A percentile compares a stretch with the other conserved stretches of the same genome.
Conservation (phyloP, 75 land plant species). For the Pinus albicaulis region DNA sequence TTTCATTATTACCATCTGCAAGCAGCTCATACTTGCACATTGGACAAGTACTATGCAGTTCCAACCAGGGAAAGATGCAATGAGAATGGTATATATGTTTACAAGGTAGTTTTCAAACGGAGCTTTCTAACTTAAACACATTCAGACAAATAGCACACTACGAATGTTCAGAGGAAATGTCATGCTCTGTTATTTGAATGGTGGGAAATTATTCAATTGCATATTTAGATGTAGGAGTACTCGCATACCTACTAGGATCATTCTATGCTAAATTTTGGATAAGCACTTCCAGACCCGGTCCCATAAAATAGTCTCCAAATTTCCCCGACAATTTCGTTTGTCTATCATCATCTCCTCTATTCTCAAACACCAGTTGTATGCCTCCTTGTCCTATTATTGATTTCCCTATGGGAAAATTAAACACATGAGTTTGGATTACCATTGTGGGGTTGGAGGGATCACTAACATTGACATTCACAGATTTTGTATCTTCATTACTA, state of each 20-base stretch:
- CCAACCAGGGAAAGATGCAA: conserved; percentile 19
- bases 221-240: conserved; percentile 66
- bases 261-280: conserved; percentile 40
- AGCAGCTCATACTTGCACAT: conserved; percentile 19
- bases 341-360: too few relatives aligned
- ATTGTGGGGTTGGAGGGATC: too few relatives aligned
- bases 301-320: conserved; percentile 38
- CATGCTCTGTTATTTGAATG: conserved; percentile 33
- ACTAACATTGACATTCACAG: too few relatives aligned
- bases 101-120: conserved; percentile 27
- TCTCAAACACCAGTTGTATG: too few relatives aligned
- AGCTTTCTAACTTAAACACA: background rate
- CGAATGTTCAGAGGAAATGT: conserved; percentile 21
- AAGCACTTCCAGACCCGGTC: conserved; percentile 43
- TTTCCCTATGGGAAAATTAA: too few relatives aligned
- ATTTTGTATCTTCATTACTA: too few relatives aligned
- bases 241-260: conserved; percentile 52
- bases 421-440: too few relatives aligned
- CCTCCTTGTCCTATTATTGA: too few relatives aligned
- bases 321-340: conserved; percentile 2
- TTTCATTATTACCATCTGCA: background rate
- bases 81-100: conserved; percentile 25
- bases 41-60: conserved; percentile 13
- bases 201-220: conserved; percentile 81
- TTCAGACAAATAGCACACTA: conserved; percentile 43